Conservation (phyloP, 768 basidiomycete species). For the Coprinopsis sp. region DNA sequence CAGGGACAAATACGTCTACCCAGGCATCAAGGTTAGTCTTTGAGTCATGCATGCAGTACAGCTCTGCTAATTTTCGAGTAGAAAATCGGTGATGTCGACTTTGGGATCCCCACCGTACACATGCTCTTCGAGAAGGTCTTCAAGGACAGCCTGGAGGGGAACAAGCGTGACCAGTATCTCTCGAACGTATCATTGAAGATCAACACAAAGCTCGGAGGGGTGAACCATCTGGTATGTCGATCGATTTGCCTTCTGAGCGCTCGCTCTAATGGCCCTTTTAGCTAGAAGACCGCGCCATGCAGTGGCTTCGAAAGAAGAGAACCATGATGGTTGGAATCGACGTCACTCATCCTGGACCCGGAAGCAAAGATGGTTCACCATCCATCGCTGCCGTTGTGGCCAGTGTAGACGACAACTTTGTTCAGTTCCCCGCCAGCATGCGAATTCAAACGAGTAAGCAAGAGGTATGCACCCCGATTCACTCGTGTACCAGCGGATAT, state of each 20-base stretch:
- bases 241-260: background rate
- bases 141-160: constrained; percentile 28
- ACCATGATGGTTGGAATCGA: constrained; percentile 88
- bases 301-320: constrained; percentile 58
- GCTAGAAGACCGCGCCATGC: constrained; percentile 52
- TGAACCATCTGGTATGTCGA: constrained; percentile 58
- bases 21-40: constrained; percentile 59
- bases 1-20: constrained; percentile 72
- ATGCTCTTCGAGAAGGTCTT: constrained; percentile 64
- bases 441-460: constrained; percentile 56
- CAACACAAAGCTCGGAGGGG: constrained; percentile 78
- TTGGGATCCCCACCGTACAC: constrained; percentile 76
- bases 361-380: constrained; percentile 64
- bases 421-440: constrained; percentile 75
- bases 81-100: constrained; percentile 64
- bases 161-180: constrained; percentile 73
- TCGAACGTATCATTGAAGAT: constrained; percentile 80
- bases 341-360: constrained; percentile 75
- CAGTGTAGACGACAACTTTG: constrained; percentile 62
- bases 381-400: constrained; percentile 84
- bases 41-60: background rate
- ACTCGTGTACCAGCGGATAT: background rate
- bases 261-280: constrained; percentile 17
- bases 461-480: constrained; percentile 27
- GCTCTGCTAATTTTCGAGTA: constrained; percentile 15